These are phyloP conservation scores for Exophiala oligosperma DNA, from an alignment of 2,329 filamentous ascomycete genomes.

Conservation along the genomic window DNA sequence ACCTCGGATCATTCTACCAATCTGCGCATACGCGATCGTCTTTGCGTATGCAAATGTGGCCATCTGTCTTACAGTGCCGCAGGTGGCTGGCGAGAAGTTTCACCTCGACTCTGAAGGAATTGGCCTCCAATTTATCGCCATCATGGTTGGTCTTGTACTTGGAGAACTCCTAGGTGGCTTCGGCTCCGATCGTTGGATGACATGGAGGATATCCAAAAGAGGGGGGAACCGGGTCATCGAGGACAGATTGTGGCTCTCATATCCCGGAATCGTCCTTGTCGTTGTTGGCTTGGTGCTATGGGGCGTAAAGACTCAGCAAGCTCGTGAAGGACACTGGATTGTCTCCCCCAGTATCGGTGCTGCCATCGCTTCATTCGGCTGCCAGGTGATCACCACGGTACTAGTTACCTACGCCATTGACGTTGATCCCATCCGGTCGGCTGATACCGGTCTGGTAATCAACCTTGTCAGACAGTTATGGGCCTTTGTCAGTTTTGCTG, in stretches of 20 bases:
- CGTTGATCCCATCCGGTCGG: conserved; percentile 54
- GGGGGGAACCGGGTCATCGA: conserved; percentile 46
- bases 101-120: conserved; percentile 58
- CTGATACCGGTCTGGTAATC: conserved; percentile 59
- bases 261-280: conserved; percentile 52
- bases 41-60: conserved; percentile 58
- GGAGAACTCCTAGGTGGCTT: conserved; percentile 53
- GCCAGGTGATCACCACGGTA: conserved; percentile 62
- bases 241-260: conserved; percentile 58
- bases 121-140: conserved; percentile 58
- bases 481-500: neutral
- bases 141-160: conserved; percentile 58
- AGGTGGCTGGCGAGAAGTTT: conserved; percentile 57
- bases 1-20: conserved; percentile 47
- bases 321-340: conserved; percentile 53
- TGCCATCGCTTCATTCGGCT: conserved; percentile 54
- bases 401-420: conserved; percentile 62
- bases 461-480: conserved; percentile 52
- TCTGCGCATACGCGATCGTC: conserved; percentile 56
- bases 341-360: conserved; percentile 58
- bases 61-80: conserved; percentile 60
- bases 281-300: conserved; percentile 58
- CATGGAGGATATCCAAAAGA: conserved; percentile 37
- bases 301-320: conserved; percentile 43
- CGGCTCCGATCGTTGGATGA: conserved; percentile 39